phyloP scores from a whole-genome alignment of 805 yeast species.

The Yamadazyma akitaensis region DNA sequence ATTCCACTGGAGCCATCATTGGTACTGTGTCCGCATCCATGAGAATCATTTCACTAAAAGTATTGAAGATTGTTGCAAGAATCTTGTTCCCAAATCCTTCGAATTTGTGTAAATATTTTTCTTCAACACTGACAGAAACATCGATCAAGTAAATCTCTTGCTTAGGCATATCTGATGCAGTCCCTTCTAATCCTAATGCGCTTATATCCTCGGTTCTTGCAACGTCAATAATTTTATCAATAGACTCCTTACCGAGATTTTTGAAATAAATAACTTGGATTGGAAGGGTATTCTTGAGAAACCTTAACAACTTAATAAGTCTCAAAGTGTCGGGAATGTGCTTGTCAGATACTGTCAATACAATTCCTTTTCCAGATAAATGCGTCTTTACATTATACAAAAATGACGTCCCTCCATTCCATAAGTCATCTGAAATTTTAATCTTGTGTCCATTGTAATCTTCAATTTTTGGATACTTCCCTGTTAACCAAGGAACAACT shows the following conservation, averaged over 20 bases:
- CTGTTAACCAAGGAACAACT: conserved; percentile 24
- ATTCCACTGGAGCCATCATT: conserved; percentile 31
- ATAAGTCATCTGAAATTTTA: neutral
- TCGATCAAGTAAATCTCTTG: conserved; percentile 34
- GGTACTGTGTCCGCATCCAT: conserved; percentile 56
- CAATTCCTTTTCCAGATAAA: conserved; percentile 33
- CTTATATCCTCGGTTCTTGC: conserved; percentile 15
- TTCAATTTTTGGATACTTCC: conserved; percentile 18
- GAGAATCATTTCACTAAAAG: conserved; percentile 49
- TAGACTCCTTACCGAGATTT: conserved; percentile 25
- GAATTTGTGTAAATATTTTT: conserved; percentile 26
- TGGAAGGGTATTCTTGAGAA: conserved; percentile 28
- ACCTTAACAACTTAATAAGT: conserved; percentile 26
- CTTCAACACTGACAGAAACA: conserved; percentile 20
- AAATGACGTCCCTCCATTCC: neutral
- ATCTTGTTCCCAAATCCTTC: conserved; percentile 46
- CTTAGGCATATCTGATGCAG: conserved; percentile 14
- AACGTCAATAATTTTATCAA: conserved; percentile 18
- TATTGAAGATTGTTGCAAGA: conserved; percentile 44
- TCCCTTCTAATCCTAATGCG: neutral
- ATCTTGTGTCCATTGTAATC: conserved; percentile 9
- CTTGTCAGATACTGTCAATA: conserved; percentile 26
- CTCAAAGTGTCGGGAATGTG: conserved; percentile 22
- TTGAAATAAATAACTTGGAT: conserved; percentile 28
- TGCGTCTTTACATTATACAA: conserved; percentile 12